These are phyloP conservation scores for Boletellus ananas DNA, from an alignment of 768 basidiomycete genomes.

Conservation along the genomic window DNA sequence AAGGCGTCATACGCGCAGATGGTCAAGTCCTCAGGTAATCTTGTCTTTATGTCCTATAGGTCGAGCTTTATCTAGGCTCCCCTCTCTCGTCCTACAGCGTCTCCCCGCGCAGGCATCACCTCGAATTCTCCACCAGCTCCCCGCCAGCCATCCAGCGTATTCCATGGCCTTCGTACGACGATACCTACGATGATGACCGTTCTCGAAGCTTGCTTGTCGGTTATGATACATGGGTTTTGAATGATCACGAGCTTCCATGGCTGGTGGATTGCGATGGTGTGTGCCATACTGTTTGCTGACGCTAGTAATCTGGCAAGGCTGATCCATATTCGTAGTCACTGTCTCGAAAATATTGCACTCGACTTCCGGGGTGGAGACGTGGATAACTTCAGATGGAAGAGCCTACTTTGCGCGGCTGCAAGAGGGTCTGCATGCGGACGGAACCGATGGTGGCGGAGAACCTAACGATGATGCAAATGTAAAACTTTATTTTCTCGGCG, in stretches of 20 bases:
- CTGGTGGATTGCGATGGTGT: conserved; percentile 69
- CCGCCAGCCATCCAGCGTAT: conserved; percentile 80
- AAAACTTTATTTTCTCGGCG: neutral
- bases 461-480: conserved; percentile 44
- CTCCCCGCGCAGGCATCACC: conserved; percentile 65
- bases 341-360: conserved; percentile 61
- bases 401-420: conserved; percentile 72
- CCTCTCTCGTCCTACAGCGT: conserved; percentile 43
- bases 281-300: conserved; percentile 12
- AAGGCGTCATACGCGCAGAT: conserved; percentile 78
- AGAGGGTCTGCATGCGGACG: conserved; percentile 32
- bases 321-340: conserved; percentile 43
- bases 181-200: conserved; percentile 34
- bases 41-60: neutral
- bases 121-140: conserved; percentile 69
- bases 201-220: conserved; percentile 35
- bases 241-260: conserved; percentile 68
- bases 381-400: conserved; percentile 83
- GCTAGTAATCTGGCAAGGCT: neutral
- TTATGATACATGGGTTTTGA: conserved; percentile 70
- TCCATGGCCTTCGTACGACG: conserved; percentile 68
- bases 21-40: conserved; percentile 66
- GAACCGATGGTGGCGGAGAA: conserved; percentile 40
- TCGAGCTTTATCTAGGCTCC: conserved; percentile 1
- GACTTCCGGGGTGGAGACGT: conserved; percentile 63